Percentiles rank a stretch among this genome's conserved stretches.
phyloP scores from a whole-genome alignment of 2,329 filamentous ascomycete species.

The Fusarium sp. region DNA sequence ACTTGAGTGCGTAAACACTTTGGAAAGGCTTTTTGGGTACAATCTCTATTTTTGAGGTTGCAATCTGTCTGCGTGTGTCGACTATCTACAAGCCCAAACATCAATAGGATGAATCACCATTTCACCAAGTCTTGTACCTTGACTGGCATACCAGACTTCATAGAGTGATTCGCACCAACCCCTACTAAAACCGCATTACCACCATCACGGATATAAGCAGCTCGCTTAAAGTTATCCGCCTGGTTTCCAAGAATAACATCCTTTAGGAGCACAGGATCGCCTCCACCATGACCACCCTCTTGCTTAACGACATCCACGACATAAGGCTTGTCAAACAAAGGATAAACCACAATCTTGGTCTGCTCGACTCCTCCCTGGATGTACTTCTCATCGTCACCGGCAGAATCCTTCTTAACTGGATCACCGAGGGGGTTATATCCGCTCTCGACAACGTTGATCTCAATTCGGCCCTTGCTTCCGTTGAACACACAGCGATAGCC shows the following conservation, averaged over 20 bases:
- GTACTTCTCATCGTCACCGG: conserved; percentile 55
- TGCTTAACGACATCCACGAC: conserved; percentile 68
- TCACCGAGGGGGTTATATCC: conserved; percentile 73
- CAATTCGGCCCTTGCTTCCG: conserved; percentile 70
- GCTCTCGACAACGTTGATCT: conserved; percentile 74
- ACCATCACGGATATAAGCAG: conserved; percentile 72
- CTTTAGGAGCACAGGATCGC: conserved; percentile 67
- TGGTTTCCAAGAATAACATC: conserved; percentile 69
- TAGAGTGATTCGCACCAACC: conserved; percentile 71
- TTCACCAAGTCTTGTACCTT: conserved; percentile 44
- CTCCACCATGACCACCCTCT: conserved; percentile 72
- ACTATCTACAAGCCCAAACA: not conserved
- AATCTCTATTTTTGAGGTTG: too few relatives aligned
- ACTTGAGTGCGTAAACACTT: not conserved
- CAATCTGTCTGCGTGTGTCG: not conserved
- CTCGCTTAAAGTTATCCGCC: conserved; percentile 66
- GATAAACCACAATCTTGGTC: conserved; percentile 65
- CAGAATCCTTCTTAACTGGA: conserved; percentile 59
- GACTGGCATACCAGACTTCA: conserved; percentile 52
- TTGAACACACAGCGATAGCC: conserved; percentile 72
- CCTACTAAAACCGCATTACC: conserved; percentile 72
- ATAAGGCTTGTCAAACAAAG: conserved; percentile 69
- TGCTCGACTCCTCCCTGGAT: conserved; percentile 51
- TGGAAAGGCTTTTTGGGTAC: too few relatives aligned
- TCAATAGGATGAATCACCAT: conserved; percentile 21